Percentiles rank a stretch among this genome's conserved stretches.
phyloP scores from a whole-genome alignment of 768 basidiomycete species.

The Lanmaoa rubissima region DNA sequence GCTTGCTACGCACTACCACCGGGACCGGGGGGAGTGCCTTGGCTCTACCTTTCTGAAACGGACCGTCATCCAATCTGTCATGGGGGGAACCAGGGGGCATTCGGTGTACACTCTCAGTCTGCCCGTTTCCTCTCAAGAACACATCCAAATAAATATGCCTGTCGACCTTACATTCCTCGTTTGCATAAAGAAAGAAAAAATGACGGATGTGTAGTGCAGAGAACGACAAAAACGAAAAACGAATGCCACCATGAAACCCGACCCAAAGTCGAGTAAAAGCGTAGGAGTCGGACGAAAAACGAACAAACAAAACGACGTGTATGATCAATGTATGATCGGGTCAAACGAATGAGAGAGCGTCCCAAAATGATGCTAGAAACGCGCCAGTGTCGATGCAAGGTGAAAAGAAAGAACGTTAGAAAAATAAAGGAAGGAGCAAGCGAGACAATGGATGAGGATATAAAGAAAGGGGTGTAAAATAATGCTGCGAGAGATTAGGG shows the following conservation, averaged over 20 bases:
- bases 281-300: not conserved
- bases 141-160: not conserved
- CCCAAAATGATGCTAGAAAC: conserved; percentile 17
- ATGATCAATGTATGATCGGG: not conserved
- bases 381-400: not conserved
- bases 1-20: no score
- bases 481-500: conserved; percentile 8
- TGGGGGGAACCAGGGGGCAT: no score
- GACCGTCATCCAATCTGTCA: no score
- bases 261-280: not conserved
- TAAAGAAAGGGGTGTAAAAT: conserved; percentile 6
- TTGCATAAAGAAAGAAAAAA: not conserved
- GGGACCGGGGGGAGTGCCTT: no score
- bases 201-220: not conserved
- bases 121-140: not conserved
- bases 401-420: not conserved
- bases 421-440: conserved; percentile 2
- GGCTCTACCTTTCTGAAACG: no score
- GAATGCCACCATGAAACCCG: not conserved
- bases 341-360: conserved; percentile 1
- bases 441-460: conserved; percentile 7
- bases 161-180: conserved; percentile 12
- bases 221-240: not conserved
- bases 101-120: no score
- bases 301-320: not conserved